Base-by-base conservation (phyloP, 768 basidiomycete species). In the Boletus pseudo-olivaceus region DNA sequence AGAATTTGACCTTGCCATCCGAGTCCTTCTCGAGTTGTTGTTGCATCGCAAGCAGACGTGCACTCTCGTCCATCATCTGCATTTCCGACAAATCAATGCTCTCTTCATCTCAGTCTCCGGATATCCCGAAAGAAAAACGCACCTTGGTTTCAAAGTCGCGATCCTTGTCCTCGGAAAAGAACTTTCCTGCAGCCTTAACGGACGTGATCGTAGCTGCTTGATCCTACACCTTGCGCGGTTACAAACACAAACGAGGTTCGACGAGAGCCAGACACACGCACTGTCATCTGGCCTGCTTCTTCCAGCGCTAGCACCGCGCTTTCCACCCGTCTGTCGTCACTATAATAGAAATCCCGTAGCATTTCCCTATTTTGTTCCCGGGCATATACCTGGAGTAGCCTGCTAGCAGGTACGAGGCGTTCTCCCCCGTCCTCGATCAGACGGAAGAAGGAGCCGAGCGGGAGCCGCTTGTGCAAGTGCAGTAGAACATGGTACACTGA, bases 291-390 rank as follows among this genome's bases (percentile, higher is more conserved):
- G 3, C 78, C 75, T 7, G 92, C 88, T 69, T 98, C 97, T 41
- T 91, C 90, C 20, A 99, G 72, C 35, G 83, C 88, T 4, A 98
- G 73, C n/a, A 88, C 80, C 0, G 94, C 97, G 70, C 88, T 96
- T 67, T 98, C 97, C 14, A 92, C 87, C 43, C 95, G 80, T 50
- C 97, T 78, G 71, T 98, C 97, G 63, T 99, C 97, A 34, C 96
- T 96, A 65, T 96, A 99, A 70, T 94, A 98, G 72, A 95, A 98
- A 67, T 99, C 94, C 15, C 93, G 79, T 7, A 98, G 75, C 83
- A 98, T 88, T 58, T 92, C 91, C 47, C 89, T 78, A 66, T 96
- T 90, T 63, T 93, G 93, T 67, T 94, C 90, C 37, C 89, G 76
- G 1, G 91, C 93, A 67, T 95, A 96, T 1, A 95, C 91, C 67